Percentiles rank a stretch among this genome's conserved stretches.
Evolutionary conservation across 1,284 basidiomycete genomes (phyloP).

Genomic region (Dichomitus squalens): DNA sequence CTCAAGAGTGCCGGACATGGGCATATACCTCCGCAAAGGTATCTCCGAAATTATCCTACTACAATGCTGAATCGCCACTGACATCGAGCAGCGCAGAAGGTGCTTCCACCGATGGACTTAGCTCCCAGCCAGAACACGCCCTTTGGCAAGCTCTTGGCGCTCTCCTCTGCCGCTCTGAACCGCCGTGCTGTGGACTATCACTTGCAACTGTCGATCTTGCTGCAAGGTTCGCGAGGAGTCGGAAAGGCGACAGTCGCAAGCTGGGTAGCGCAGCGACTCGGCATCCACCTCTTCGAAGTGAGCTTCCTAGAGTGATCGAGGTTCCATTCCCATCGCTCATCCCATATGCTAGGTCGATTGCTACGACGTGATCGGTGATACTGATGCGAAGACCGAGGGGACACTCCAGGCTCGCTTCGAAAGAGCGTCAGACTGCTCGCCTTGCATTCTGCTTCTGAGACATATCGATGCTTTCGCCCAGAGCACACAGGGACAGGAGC

Average conservation of each 20-base stretch:
- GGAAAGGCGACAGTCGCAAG: constrained; percentile 71
- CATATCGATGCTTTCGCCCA: constrained; percentile 85
- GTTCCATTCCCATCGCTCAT: not conserved
- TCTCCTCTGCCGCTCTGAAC: constrained; percentile 59
- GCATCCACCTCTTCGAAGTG: constrained; percentile 84
- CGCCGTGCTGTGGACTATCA: constrained; percentile 59
- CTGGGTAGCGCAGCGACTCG: constrained; percentile 64
- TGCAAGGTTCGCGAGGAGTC: constrained; percentile 74
- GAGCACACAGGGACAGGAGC: constrained; percentile 67
- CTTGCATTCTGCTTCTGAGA: constrained; percentile 83
- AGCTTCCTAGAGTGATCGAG: constrained; percentile 15
- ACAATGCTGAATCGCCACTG: not conserved
- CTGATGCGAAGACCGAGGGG: constrained; percentile 78
- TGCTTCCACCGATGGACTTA: constrained; percentile 29
- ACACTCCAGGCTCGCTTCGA: constrained; percentile 79
- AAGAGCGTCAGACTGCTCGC: constrained; percentile 79
- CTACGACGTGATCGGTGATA: constrained; percentile 85
- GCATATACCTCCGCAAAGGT: constrained; percentile 59
- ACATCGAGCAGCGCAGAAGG: constrained; percentile 1
- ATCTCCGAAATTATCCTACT: not conserved
- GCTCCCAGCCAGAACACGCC: constrained; percentile 32
- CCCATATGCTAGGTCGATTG: constrained; percentile 73
- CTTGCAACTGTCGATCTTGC: constrained; percentile 65
- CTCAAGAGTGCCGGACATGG: constrained; percentile 62
- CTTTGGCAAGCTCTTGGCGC: constrained; percentile 45